Conservation (phyloP, 306 rosid genomes). For the Prunus mume region DNA sequence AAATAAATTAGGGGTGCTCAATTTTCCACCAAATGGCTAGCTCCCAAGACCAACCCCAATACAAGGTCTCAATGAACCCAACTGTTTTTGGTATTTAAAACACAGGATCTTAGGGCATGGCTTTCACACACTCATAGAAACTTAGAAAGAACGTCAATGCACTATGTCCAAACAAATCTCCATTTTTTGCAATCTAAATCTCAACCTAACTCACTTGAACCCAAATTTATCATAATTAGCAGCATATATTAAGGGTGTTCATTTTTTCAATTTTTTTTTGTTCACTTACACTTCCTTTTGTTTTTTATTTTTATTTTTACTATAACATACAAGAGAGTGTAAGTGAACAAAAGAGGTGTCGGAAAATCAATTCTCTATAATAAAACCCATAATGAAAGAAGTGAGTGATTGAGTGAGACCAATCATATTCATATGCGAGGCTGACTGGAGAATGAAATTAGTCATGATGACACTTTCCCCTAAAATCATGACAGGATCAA, state of each 20-base stretch:
- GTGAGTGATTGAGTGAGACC: not conserved
- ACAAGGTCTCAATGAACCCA: not conserved
- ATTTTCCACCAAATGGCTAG: slow-evolving; percentile 12
- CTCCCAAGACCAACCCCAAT: not conserved
- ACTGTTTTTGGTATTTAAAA: not conserved
- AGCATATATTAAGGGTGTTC: not conserved
- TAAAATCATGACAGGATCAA: not conserved
- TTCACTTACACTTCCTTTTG: no score
- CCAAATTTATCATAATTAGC: not conserved
- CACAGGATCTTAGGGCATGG: not conserved
- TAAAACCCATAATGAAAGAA: no score
- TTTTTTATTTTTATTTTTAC: no score
- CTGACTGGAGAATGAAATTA: not conserved
- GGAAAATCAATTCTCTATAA: no score
- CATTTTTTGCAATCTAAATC: not conserved
- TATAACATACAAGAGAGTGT: no score
- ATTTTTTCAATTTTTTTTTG: no score
- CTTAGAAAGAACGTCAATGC: not conserved
- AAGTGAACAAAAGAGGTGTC: no score
- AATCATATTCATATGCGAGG: not conserved
- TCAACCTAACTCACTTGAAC: not conserved
- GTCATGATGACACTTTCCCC: not conserved
- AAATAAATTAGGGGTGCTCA: not conserved
- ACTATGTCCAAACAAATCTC: not conserved
- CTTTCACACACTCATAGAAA: not conserved